phyloP scores from a whole-genome alignment of 2,329 filamentous ascomycete genomes.

The Botrytis galanthina region DNA sequence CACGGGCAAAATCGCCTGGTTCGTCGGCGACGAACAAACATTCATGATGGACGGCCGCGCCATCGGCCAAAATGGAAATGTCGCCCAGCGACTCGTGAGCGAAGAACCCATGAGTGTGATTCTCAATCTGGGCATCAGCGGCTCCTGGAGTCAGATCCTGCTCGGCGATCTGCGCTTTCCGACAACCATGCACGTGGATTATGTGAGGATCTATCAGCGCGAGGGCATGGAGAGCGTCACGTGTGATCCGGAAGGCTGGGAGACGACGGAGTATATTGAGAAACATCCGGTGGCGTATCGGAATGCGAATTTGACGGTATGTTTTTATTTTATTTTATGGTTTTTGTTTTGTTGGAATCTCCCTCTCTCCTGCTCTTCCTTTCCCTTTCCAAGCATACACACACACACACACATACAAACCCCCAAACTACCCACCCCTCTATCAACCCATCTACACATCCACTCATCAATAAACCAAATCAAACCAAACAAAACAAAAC shows the following conservation, averaged over 20 bases:
- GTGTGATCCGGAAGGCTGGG: slow-evolving; percentile 57
- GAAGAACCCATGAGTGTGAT: slow-evolving; percentile 55
- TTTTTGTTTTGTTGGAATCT: background rate
- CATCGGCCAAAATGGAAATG: slow-evolving; percentile 53
- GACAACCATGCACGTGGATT: slow-evolving; percentile 53
- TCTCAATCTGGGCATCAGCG: slow-evolving; percentile 52
- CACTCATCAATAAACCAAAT: too few relatives aligned
- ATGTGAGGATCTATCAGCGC: slow-evolving; percentile 54
- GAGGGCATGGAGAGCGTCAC: slow-evolving; percentile 48
- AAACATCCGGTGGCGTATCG: slow-evolving; percentile 59
- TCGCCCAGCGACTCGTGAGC: slow-evolving; percentile 47
- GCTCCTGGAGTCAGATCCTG: slow-evolving; percentile 49
- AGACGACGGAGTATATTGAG: slow-evolving; percentile 65
- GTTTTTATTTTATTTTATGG: slow-evolving; percentile 36
- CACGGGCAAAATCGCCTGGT: slow-evolving; percentile 49
- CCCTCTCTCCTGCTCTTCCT: background rate
- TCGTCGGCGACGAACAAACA: slow-evolving; percentile 49
- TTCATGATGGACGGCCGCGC: slow-evolving; percentile 52
- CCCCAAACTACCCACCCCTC: too few relatives aligned
- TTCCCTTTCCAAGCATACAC: background rate
- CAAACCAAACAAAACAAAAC: too few relatives aligned
- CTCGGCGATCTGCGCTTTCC: slow-evolving; percentile 47
- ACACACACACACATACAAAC: too few relatives aligned
- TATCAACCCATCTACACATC: too few relatives aligned
- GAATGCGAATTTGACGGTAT: slow-evolving; percentile 54